Conservation (phyloP, 805 yeast genomes). For the Wickerhamomyces alni region DNA sequence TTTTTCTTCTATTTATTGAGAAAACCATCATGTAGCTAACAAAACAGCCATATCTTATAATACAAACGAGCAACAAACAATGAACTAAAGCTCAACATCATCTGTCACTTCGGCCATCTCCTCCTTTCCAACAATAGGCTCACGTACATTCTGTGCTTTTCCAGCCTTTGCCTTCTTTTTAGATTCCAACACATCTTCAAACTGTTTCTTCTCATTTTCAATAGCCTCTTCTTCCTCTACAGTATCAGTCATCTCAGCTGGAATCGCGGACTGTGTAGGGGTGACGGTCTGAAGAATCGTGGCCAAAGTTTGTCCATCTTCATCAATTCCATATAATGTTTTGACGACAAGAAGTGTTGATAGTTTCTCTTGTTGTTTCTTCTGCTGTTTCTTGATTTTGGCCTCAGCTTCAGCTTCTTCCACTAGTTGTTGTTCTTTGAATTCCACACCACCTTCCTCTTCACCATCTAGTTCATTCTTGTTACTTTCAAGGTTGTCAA, state of each 20-base stretch:
- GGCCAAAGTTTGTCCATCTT: slow-evolving; percentile 20
- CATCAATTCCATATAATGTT: slow-evolving; percentile 23
- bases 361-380: slow-evolving; percentile 12
- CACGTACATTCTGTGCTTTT: too few species aligned
- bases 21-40: too few species aligned
- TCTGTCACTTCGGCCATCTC: too few species aligned
- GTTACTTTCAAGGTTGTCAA: slow-evolving; percentile 18
- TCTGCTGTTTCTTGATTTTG: slow-evolving; percentile 8
- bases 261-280: slow-evolving; percentile 27
- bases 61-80: too few species aligned
- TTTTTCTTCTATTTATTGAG: neutral
- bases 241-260: slow-evolving; percentile 22
- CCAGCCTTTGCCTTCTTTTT: too few species aligned
- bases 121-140: too few species aligned
- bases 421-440: slow-evolving; percentile 17
- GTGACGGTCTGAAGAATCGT: slow-evolving; percentile 23
- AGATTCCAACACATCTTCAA: too few species aligned
- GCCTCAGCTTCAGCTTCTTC: slow-evolving; percentile 18
- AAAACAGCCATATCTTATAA: too few species aligned
- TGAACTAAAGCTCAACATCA: too few species aligned
- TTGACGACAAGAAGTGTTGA: slow-evolving; percentile 17
- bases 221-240: neutral
- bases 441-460: slow-evolving; percentile 24
- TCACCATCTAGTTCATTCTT: slow-evolving; percentile 21
- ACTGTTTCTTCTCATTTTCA: slow-evolving; percentile 2